These are phyloP conservation scores for Diaporthe sp. DNA, from an alignment of 2,329 filamentous ascomycete species.

Conservation along the genomic window DNA sequence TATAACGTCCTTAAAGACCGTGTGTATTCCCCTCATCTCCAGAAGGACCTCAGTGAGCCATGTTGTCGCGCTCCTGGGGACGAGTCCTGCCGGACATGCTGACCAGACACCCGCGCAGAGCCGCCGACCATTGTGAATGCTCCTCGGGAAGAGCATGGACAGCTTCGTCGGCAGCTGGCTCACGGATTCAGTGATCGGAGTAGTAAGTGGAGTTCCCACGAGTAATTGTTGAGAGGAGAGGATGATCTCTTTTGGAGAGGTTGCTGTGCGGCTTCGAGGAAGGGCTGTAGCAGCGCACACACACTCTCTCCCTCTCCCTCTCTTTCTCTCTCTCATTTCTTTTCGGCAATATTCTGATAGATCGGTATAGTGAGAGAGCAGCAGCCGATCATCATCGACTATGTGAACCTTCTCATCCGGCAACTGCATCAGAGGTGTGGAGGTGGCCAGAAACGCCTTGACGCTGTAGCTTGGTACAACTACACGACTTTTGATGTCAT, in stretches of 20 bases:
- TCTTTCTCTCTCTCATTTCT: background rate
- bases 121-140: constrained; percentile 31
- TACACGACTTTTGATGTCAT: constrained; percentile 40
- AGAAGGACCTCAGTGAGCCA: background rate
- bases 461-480: constrained; percentile 40
- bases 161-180: constrained; percentile 34
- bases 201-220: background rate
- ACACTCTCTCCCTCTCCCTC: background rate
- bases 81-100: background rate
- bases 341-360: background rate
- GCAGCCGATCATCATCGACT: constrained; percentile 37
- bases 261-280: background rate
- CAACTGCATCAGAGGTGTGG: constrained; percentile 17
- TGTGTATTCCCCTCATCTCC: background rate
- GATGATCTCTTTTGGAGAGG: background rate
- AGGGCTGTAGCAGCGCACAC: background rate
- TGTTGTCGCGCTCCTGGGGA: background rate
- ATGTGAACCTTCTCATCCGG: constrained; percentile 35
- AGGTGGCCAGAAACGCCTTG: background rate
- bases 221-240: background rate
- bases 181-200: constrained; percentile 39
- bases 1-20: background rate
- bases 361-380: constrained; percentile 30
- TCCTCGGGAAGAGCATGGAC: constrained; percentile 33
- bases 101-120: background rate